These are phyloP conservation scores for Thalia dealbata DNA, from an alignment of 176 grass and related monocot genomes.

Conservation along the genomic window DNA sequence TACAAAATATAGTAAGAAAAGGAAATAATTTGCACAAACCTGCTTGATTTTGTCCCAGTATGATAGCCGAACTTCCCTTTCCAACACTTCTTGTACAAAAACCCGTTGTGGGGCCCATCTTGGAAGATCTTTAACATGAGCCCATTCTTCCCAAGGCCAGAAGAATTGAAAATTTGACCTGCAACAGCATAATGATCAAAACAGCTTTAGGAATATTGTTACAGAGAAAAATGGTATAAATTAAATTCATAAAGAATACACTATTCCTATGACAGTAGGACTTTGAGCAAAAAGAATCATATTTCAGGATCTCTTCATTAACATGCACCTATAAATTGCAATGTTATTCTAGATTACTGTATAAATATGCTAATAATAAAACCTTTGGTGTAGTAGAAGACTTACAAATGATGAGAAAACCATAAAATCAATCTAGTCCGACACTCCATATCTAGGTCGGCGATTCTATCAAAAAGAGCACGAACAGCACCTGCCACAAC, in stretches of 20 bases:
- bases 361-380: neutral
- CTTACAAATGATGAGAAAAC: conserved; percentile 99
- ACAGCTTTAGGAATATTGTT: too few species aligned
- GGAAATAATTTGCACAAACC: conserved; percentile 24
- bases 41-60: conserved; percentile 98
- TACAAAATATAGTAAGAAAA: neutral
- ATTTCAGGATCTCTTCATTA: too few species aligned
- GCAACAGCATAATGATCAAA: conserved; percentile 6
- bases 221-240: too few species aligned
- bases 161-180: conserved; percentile 97
- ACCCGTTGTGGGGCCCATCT: conserved; percentile 84
- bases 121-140: conserved; percentile 83
- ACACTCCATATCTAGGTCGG: conserved; percentile 89
- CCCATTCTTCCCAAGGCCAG: conserved; percentile 98
- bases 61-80: conserved; percentile 82
- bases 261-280: too few species aligned
- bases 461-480: conserved; percentile 95
- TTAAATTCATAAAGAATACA: too few species aligned
- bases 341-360: neutral
- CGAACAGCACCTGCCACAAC: conserved; percentile 93
- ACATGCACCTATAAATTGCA: too few species aligned
- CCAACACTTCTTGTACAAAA: conserved; percentile 98
- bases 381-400: neutral
- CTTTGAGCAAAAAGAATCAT: too few species aligned
- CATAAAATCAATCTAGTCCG: conserved; percentile 91